phyloP scores from a whole-genome alignment of 352 stramenopile genomes.

The Salisapilia sapeloensis region DNA sequence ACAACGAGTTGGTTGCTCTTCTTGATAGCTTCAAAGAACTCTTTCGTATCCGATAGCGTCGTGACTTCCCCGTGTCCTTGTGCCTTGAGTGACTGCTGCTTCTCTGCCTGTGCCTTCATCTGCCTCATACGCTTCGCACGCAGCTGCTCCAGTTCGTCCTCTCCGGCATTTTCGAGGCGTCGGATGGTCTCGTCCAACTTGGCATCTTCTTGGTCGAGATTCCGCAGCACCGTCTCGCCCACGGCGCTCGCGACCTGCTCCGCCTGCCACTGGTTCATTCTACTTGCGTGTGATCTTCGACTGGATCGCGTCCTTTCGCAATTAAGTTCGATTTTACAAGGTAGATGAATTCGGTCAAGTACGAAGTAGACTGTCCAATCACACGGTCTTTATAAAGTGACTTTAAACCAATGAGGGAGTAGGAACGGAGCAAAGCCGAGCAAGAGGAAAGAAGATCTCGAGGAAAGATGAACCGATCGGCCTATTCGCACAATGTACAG shows the following conservation, averaged over 20 bases:
- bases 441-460: too few species aligned
- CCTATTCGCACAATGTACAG: slow-evolving; percentile 1
- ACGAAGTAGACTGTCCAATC: slow-evolving; percentile 1
- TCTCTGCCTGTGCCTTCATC: slow-evolving; percentile 51
- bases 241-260: slow-evolving; percentile 68
- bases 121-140: slow-evolving; percentile 61
- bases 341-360: neutral
- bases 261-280: slow-evolving; percentile 47
- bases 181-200: slow-evolving; percentile 74
- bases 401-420: too few species aligned
- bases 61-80: slow-evolving; percentile 77
- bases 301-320: too few species aligned
- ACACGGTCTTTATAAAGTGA: neutral
- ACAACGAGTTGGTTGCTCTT: slow-evolving; percentile 81
- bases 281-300: too few species aligned
- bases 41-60: slow-evolving; percentile 83
- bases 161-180: slow-evolving; percentile 68
- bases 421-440: too few species aligned
- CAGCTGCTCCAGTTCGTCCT: slow-evolving; percentile 80
- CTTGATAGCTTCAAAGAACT: slow-evolving; percentile 94
- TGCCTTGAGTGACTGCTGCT: slow-evolving; percentile 57
- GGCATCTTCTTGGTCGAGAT: slow-evolving; percentile 73
- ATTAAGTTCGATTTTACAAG: too few species aligned
- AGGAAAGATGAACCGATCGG: too few species aligned
- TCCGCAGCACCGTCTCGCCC: slow-evolving; percentile 74